Evolutionary conservation across 331 rosid species (phyloP), one percentile per base, ranked within the genome.

Genomic region (Arachis monticola): DNA sequence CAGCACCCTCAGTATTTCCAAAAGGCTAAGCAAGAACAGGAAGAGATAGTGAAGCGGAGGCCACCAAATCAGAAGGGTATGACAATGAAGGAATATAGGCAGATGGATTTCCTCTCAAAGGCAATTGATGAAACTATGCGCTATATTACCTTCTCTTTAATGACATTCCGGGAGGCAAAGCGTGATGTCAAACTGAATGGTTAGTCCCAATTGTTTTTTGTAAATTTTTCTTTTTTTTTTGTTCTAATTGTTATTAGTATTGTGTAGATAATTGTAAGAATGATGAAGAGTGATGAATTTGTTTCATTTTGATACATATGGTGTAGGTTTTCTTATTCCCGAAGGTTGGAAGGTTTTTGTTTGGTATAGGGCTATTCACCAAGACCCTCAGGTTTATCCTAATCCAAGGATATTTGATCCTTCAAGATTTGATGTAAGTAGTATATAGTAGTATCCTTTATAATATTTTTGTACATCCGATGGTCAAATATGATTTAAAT

Each of bases 1-100:
- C 48, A 74, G 56, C 86, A 89, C 62, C 93, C 93, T 0, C 72
- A 90, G 58, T 64, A 7, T 76, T 75, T 89, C 46, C 45, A 59
- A 73, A 91, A 82, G 80, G 98, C 98, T 5, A 93, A 90, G 98
- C 89, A 51, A 11, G 98, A 93, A 84, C 98, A 93, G 64, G 93
- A 85, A 64, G 91, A 81, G 77, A 83, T 91, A 1, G 0, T 87
- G 5, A 87, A 45, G 82, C 87, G 58, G 14, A 83, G 96, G 82
- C 96, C 93, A 57, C 64, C 83, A 11, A 73, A 84, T 2, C 96
- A 93, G 56, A 85, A 79, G 32, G 84, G 89, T 10, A 64, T 93
- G 79, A 83, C 50, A 10, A 89, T 93, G 0, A 83, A 83, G 73
- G 98, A 93, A 79, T 62, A 83, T 67, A 71, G 97, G 8, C 82